Percentiles rank a stretch among this genome's conserved stretches.
Conservation (phyloP, 176 grass and related monocot genomes). For the Aegilops speltoides region DNA sequence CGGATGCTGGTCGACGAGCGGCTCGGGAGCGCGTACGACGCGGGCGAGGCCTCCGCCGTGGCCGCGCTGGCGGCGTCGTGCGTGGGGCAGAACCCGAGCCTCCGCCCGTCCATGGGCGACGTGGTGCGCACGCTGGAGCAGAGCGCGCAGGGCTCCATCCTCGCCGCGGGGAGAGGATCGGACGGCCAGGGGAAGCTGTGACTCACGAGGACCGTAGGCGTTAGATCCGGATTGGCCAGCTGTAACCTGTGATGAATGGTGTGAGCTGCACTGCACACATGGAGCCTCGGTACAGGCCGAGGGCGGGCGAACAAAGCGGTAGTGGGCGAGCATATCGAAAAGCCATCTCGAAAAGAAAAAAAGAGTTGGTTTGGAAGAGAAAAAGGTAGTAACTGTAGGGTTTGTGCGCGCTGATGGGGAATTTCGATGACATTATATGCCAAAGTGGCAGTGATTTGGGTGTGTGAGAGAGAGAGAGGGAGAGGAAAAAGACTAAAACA, state of each 20-base stretch:
- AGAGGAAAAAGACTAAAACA: background rate
- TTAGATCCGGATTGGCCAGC: conserved; percentile 49
- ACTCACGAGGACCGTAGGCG: conserved; percentile 23
- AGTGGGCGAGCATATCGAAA: conserved; percentile 29
- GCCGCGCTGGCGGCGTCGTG: conserved; percentile 47
- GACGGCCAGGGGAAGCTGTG: conserved; percentile 29
- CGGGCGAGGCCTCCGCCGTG: conserved; percentile 42
- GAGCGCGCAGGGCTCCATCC: conserved; percentile 40
- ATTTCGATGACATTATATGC: conserved; percentile 31
- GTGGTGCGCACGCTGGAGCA: conserved; percentile 55
- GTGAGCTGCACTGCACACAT: conserved; percentile 20
- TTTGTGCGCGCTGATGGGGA: conserved; percentile 23
- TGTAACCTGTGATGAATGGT: conserved; percentile 12
- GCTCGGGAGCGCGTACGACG: conserved; percentile 47
- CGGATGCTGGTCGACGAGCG: conserved; percentile 44
- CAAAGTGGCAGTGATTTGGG: conserved; percentile 21
- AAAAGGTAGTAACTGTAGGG: background rate
- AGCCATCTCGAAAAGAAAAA: conserved; percentile 14
- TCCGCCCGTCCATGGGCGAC: conserved; percentile 76
- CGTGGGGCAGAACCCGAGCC: conserved; percentile 57
- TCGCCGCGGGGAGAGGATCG: conserved; percentile 34
- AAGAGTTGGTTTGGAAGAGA: background rate
- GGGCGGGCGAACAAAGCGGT: conserved; percentile 27
- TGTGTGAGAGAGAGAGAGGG: background rate
- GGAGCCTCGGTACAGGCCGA: conserved; percentile 4